These are phyloP conservation scores for Raddia guianensis DNA, from an alignment of 176 grass and related monocot species.

Conservation along the genomic window DNA sequence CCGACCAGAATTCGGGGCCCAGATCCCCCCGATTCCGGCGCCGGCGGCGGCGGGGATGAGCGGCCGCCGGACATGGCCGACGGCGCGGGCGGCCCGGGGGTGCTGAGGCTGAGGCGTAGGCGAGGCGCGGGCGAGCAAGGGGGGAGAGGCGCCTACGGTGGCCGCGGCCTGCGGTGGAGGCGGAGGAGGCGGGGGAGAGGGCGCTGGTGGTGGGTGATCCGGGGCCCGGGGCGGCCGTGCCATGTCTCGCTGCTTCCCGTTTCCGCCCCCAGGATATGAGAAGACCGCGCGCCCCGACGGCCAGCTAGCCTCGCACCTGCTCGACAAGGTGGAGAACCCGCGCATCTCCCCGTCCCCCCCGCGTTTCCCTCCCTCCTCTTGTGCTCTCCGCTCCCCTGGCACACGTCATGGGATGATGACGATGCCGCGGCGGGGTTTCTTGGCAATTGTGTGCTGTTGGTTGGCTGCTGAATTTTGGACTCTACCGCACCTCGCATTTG, in stretches of 20 bases:
- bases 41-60: constrained; percentile 51
- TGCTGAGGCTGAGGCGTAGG: neutral
- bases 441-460: neutral
- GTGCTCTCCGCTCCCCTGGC: neutral
- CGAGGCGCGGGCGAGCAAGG: neutral
- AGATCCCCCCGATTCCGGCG: constrained; percentile 62
- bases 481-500: neutral
- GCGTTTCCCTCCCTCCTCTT: neutral
- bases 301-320: constrained; percentile 42
- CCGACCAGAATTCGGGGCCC: constrained; percentile 34
- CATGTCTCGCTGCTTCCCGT: constrained; percentile 91
- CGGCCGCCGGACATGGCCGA: constrained; percentile 28
- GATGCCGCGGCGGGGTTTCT: neutral
- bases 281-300: constrained; percentile 62
- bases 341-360: neutral
- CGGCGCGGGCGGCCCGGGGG: neutral
- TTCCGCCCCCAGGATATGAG: constrained; percentile 78
- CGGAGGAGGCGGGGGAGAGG: neutral
- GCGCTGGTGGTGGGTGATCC: constrained; percentile 43
- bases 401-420: neutral
- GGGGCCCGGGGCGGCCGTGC: constrained; percentile 63
- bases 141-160: neutral
- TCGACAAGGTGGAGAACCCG: constrained; percentile 58
- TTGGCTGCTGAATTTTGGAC: neutral
- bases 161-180: neutral